Percentiles rank a stretch among this genome's conserved stretches.
Conservation (phyloP, 2,329 filamentous ascomycete species). For the Zasmidium angulare region DNA sequence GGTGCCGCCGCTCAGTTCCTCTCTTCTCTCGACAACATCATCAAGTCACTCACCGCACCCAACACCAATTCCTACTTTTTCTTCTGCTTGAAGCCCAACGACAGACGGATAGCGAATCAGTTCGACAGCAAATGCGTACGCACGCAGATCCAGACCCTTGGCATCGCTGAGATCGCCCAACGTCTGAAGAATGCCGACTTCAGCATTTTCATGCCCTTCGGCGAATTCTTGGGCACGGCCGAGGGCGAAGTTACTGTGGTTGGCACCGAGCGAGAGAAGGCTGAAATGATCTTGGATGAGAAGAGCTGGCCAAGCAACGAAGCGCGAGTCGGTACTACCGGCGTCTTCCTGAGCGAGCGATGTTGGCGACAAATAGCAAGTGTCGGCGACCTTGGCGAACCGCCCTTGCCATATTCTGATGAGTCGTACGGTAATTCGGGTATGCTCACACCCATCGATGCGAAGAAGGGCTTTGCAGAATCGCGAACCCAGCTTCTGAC, state of each 20-base stretch:
- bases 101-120: constrained; percentile 94
- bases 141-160: constrained; percentile 89
- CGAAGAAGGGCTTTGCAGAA: constrained; percentile 56
- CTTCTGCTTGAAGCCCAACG: constrained; percentile 96
- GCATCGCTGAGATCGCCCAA: constrained; percentile 95
- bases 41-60: constrained; percentile 75
- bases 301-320: constrained; percentile 92
- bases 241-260: constrained; percentile 83
- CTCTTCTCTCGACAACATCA: constrained; percentile 84
- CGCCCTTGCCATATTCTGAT: constrained; percentile 55
- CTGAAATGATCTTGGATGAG: constrained; percentile 85
- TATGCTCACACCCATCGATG: constrained; percentile 56
- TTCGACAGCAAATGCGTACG: constrained; percentile 99
- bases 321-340: constrained; percentile 84
- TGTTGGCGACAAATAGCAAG: constrained; percentile 92
- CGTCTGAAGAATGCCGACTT: constrained; percentile 90
- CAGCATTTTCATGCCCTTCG: constrained; percentile 91
- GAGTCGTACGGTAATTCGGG: constrained; percentile 62
- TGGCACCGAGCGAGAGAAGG: constrained; percentile 88
- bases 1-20: constrained; percentile 93
- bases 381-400: constrained; percentile 62
- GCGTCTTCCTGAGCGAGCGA: constrained; percentile 90
- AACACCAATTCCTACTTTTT: constrained; percentile 94
- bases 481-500: constrained; percentile 58
- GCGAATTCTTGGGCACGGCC: constrained; percentile 86